Evolutionary conservation across 2,329 filamentous ascomycete genomes (phyloP).

Genomic region (Nothopassalora personata): DNA sequence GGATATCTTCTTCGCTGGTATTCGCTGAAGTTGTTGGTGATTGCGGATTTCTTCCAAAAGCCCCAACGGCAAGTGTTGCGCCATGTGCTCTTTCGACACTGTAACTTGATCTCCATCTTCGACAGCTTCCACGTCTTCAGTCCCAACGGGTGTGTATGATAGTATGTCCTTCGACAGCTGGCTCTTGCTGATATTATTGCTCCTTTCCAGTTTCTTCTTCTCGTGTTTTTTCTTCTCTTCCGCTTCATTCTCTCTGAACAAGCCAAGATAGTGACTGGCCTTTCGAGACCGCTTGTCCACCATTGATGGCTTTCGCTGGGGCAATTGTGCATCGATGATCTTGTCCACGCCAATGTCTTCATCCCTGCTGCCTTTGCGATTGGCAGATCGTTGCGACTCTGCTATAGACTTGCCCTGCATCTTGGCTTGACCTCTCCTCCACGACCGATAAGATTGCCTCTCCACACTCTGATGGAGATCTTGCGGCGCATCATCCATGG

Average conservation of each 20-base stretch:
- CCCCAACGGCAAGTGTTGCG: slow-evolving; percentile 42
- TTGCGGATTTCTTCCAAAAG: slow-evolving; percentile 55
- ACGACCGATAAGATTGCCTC: slow-evolving; percentile 44
- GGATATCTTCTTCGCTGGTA: slow-evolving; percentile 39
- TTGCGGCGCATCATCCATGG: slow-evolving; percentile 8
- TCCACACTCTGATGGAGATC: slow-evolving; percentile 35
- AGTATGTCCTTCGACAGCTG: slow-evolving; percentile 14
- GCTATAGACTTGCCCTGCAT: slow-evolving; percentile 36
- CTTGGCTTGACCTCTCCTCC: slow-evolving; percentile 45
- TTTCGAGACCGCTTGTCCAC: slow-evolving; percentile 58
- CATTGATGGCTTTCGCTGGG: slow-evolving; percentile 49
- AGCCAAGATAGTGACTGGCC: slow-evolving; percentile 59
- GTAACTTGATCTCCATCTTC: slow-evolving; percentile 27
- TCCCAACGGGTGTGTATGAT: slow-evolving; percentile 23
- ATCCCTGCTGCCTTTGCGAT: slow-evolving; percentile 17
- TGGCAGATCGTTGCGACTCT: slow-evolving; percentile 31
- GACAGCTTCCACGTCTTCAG: slow-evolving; percentile 28
- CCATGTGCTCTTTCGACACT: slow-evolving; percentile 26
- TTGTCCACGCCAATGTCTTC: slow-evolving; percentile 48
- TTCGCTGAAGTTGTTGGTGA: slow-evolving; percentile 47
- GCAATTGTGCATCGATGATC: slow-evolving; percentile 58
- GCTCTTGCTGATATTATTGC: slow-evolving; percentile 14
- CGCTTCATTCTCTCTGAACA: slow-evolving; percentile 59
- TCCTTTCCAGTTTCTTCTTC: slow-evolving; percentile 39
- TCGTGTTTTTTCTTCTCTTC: slow-evolving; percentile 49